Conservation (phyloP, 805 yeast species). For the Kodamaea kaohsiungensis region DNA sequence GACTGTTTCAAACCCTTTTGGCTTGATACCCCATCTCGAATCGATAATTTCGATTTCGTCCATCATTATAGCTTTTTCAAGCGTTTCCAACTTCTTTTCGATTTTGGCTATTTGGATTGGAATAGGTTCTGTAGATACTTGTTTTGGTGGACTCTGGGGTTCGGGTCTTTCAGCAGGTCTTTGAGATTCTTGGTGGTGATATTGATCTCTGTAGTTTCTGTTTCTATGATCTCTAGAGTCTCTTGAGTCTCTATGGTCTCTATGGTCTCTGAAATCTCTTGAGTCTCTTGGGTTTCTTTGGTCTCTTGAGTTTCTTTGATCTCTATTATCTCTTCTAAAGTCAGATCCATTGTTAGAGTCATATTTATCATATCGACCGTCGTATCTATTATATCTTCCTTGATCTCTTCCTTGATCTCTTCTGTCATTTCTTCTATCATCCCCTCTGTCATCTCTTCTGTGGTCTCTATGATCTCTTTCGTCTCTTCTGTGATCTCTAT, state of each 20-base stretch:
- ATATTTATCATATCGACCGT: constrained; percentile 8
- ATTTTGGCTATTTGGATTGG: constrained; percentile 19
- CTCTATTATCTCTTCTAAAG: constrained; percentile 19
- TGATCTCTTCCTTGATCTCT: constrained; percentile 2
- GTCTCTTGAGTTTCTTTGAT: constrained; percentile 14
- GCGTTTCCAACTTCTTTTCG: constrained; percentile 28
- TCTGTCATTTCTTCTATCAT: constrained; percentile 8
- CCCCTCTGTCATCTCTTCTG: constrained; percentile 9
- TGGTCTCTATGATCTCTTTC: constrained; percentile 8
- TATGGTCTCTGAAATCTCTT: constrained; percentile 17
- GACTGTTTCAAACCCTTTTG: constrained; percentile 71
- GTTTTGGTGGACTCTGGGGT: constrained; percentile 3
- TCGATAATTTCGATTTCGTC: constrained; percentile 50
- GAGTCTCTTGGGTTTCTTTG: constrained; percentile 17
- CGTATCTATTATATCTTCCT: constrained; percentile 6
- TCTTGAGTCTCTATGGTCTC: constrained; percentile 15
- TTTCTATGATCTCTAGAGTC: constrained; percentile 10
- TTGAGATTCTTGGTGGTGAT: constrained; percentile 10
- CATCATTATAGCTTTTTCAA: constrained; percentile 46
- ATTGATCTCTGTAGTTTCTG: constrained; percentile 10
- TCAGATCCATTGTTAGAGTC: neutral
- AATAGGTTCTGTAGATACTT: neutral
- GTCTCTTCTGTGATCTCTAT: constrained; percentile 9
- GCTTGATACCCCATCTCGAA: constrained; percentile 70
- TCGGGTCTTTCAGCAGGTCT: constrained; percentile 20